Conservation (phyloP, 225 moss, liverwort and hornwort species). For the Polytrichum commune region DNA sequence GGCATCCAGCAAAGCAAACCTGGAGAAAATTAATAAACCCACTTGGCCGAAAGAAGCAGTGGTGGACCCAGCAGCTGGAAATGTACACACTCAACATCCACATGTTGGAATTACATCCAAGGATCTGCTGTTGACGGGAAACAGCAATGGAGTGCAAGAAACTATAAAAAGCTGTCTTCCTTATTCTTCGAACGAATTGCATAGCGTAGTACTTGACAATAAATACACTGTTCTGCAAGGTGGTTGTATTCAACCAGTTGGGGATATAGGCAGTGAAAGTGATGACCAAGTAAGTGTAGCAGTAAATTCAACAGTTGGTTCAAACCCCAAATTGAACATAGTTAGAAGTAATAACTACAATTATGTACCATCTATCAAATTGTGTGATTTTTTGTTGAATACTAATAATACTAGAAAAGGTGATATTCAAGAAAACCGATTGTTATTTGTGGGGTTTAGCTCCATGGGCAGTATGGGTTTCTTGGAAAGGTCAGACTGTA, state of each 20-base stretch:
- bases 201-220: background rate
- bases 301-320: background rate
- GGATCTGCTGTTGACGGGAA: background rate
- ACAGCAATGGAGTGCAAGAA: background rate
- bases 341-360: background rate
- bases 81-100: constrained; percentile 7
- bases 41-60: constrained; percentile 6
- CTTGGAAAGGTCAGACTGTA: constrained; percentile 41
- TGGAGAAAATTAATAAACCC: background rate
- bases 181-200: background rate
- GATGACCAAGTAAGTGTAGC: background rate
- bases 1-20: constrained; percentile 1
- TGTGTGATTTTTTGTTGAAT: constrained; percentile 46
- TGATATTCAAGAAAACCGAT: constrained; percentile 10
- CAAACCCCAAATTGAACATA: constrained; percentile 1
- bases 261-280: background rate
- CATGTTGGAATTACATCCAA: constrained; percentile 1
- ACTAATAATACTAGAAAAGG: background rate
- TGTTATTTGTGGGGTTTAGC: constrained; percentile 77
- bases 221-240: background rate
- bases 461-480: constrained; percentile 94
- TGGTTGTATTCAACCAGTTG: background rate
- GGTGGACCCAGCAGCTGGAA: background rate
- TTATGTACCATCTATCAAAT: constrained; percentile 36
- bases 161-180: background rate